Evolutionary conservation across 371 early-diverging fungal species (phyloP).

Genomic region (Rhizopus arrhizus): DNA sequence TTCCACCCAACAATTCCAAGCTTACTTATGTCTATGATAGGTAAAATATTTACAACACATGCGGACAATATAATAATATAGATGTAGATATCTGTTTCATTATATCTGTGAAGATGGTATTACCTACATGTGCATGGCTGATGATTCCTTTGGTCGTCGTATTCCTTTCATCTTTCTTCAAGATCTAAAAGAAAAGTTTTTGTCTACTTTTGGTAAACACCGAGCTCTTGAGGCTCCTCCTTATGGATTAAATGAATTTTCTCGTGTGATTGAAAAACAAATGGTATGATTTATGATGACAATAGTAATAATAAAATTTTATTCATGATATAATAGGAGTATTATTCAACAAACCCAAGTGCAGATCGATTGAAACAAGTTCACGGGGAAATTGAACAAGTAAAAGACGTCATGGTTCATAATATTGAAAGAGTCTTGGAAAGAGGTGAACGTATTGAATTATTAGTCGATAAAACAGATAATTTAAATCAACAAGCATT

Average conservation of each 20-base stretch:
- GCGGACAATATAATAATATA: neutral
- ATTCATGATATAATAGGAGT: slow-evolving; percentile 39
- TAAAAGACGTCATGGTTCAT: slow-evolving; percentile 92
- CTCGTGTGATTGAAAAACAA: slow-evolving; percentile 73
- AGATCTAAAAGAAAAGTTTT: slow-evolving; percentile 74
- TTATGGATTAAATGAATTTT: slow-evolving; percentile 83
- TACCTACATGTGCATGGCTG: slow-evolving; percentile 89
- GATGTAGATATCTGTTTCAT: slow-evolving; percentile 82
- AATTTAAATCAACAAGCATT: slow-evolving; percentile 84
- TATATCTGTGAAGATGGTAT: slow-evolving; percentile 81
- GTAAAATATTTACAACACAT: slow-evolving; percentile 36
- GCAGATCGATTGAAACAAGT: slow-evolving; percentile 83
- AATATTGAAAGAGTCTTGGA: slow-evolving; percentile 93
- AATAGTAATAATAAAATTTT: neutral
- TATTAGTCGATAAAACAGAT: slow-evolving; percentile 90
- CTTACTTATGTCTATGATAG: slow-evolving; percentile 90
- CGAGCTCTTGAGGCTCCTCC: slow-evolving; percentile 65
- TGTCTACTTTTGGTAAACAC: slow-evolving; percentile 60
- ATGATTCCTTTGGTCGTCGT: slow-evolving; percentile 85
- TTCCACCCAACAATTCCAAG: slow-evolving; percentile 87
- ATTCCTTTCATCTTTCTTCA: slow-evolving; percentile 90
- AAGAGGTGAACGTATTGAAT: slow-evolving; percentile 89
- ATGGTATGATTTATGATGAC: slow-evolving; percentile 50
- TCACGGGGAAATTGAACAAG: slow-evolving; percentile 89
- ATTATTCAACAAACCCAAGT: slow-evolving; percentile 72